Percentiles rank a stretch among this genome's conserved stretches.
These are phyloP conservation scores for Plectosphaerella cucumerina DNA, from an alignment of 2,329 filamentous ascomycete genomes.

Conservation along the genomic window DNA sequence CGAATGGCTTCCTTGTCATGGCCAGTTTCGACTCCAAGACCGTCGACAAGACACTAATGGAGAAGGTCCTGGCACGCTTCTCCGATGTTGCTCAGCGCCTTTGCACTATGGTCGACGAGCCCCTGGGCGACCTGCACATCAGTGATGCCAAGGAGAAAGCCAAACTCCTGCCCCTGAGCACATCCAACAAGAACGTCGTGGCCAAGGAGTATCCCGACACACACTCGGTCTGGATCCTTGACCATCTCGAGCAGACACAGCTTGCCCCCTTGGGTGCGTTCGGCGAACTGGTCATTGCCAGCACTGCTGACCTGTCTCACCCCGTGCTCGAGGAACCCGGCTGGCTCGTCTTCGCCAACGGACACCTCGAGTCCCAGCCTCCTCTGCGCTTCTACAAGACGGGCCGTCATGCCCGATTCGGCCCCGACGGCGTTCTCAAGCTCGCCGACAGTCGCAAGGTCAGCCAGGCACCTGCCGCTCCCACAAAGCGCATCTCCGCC, in stretches of 20 bases:
- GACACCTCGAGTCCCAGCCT: neutral
- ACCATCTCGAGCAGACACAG: slow-evolving; percentile 26
- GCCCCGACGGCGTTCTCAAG: slow-evolving; percentile 22
- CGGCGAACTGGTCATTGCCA: slow-evolving; percentile 40
- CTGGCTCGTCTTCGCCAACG: slow-evolving; percentile 20
- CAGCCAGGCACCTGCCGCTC: slow-evolving; percentile 7
- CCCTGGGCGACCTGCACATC: slow-evolving; percentile 27
- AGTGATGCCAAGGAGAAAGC: slow-evolving; percentile 27
- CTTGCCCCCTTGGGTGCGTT: slow-evolving; percentile 35
- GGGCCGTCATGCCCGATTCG: slow-evolving; percentile 33
- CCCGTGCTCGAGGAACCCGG: slow-evolving; percentile 19
- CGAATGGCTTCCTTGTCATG: slow-evolving; percentile 50
- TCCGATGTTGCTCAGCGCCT: slow-evolving; percentile 46
- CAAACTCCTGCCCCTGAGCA: slow-evolving; percentile 25
- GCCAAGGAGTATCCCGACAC: slow-evolving; percentile 17
- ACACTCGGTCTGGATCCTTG: slow-evolving; percentile 34
- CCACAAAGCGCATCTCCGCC: slow-evolving; percentile 28
- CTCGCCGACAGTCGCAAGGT: slow-evolving; percentile 19
- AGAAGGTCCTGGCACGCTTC: slow-evolving; percentile 49
- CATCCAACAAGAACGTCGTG: slow-evolving; percentile 14
- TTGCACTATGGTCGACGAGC: slow-evolving; percentile 28
- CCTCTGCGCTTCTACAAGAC: slow-evolving; percentile 30
- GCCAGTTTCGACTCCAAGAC: slow-evolving; percentile 63
- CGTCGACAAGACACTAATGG: slow-evolving; percentile 45
- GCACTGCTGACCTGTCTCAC: slow-evolving; percentile 17